Conservation (phyloP, 768 basidiomycete genomes). For the Pleurotus tuber-regium region DNA sequence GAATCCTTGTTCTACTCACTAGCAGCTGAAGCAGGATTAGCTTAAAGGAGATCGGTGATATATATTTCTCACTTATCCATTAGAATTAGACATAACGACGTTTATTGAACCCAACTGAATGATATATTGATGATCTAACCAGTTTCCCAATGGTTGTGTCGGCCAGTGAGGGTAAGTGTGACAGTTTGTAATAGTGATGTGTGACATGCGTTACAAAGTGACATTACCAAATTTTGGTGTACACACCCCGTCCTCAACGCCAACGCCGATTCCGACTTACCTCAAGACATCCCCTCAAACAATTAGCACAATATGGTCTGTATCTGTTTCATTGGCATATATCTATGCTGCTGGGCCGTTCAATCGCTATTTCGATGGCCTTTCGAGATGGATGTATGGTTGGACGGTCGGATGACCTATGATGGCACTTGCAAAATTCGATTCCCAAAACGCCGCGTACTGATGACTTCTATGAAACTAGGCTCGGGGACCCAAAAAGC, state of each 20-base stretch:
- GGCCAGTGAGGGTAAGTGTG: too few relatives aligned
- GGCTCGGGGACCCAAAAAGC: conserved; percentile 99
- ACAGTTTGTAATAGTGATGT: too few relatives aligned
- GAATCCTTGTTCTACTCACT: conserved; percentile 43
- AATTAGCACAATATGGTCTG: conserved; percentile 18
- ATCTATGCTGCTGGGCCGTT: conserved; percentile 4
- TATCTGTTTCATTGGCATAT: neutral
- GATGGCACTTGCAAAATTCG: conserved; percentile 6
- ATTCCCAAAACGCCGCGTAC: conserved; percentile 15
- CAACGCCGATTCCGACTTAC: conserved; percentile 12
- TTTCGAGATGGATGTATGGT: conserved; percentile 29
- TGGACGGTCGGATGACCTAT: conserved; percentile 37
- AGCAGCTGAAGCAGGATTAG: neutral
- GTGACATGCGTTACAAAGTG: neutral
- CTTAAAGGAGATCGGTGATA: neutral
- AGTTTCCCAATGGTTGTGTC: too few relatives aligned
- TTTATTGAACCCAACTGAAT: too few relatives aligned
- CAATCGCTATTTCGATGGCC: conserved; percentile 22
- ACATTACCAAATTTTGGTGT: conserved; percentile 7
- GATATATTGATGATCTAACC: too few relatives aligned
- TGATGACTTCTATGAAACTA: conserved; percentile 33
- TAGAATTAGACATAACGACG: too few relatives aligned
- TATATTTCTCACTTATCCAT: neutral
- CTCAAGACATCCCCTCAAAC: conserved; percentile 20
- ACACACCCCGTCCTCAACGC: conserved; percentile 5